Base-by-base conservation (phyloP, 768 basidiomycete genomes). In the Termitomyces sp. region DNA sequence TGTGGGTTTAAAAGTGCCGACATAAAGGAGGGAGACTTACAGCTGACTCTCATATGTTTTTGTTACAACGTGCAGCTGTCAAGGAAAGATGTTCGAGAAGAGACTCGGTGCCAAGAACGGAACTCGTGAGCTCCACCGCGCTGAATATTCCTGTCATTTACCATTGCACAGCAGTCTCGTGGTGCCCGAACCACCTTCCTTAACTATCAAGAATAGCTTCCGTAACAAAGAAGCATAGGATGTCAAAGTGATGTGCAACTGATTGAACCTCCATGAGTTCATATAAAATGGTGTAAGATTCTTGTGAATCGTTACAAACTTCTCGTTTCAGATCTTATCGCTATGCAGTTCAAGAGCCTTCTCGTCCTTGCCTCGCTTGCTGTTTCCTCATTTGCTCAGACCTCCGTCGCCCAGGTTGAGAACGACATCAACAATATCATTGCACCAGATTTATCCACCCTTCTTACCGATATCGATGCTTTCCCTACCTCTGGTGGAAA, bases 401-500 rank as follows among this genome's bases (percentile, higher is more conserved):
- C 20, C 20, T 20, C 20, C 20, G 20, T 20, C 20, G 20, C 20
- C 20, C 20, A 20, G 20, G 20, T 20, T 20, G 20, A 20, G 20
- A 20, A 20, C 20, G 20, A 20, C 20, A 20, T 20, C 20, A 20
- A 20, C 20, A 20, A 20, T 20, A 20, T 20, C 20, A 20, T 20
- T 20, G 20, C 20, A 20, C 20, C 20, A 20, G 20, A 20, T 20
- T 20, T 20, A 20, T 20, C 20, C 20, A 64, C 65, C 36, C 71
- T 79, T n/a, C 69, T 77, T 57, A 68, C 57, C 25, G 62, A 66
- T 5, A 74, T 79, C 60, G 67, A 68, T 17, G 68, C 68, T 9
- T 74, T 72, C 71, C 71, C 75, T 5, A 63, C 63, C 25, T 70
- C 71, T 3, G 71, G 71, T 47, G 52, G 52, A 29, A 61, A 51